These are phyloP conservation scores for Boletellus ananas DNA, from an alignment of 768 basidiomycete genomes.

Conservation along the genomic window DNA sequence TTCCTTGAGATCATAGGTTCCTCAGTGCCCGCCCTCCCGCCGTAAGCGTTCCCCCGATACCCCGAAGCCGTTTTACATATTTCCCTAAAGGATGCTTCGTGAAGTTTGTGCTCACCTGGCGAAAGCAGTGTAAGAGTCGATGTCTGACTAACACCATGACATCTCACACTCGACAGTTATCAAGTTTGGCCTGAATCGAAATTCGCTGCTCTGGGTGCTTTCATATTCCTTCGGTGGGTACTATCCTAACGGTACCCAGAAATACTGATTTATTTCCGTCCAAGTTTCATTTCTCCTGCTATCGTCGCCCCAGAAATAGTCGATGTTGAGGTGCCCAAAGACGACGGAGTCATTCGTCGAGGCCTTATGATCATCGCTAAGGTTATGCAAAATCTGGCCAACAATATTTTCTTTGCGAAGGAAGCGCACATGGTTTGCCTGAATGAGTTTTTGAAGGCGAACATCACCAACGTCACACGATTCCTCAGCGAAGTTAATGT, in stretches of 20 bases:
- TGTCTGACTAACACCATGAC: conserved; percentile 2
- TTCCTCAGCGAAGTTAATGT: conserved; percentile 78
- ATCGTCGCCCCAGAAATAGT: conserved; percentile 82
- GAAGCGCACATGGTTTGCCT: conserved; percentile 81
- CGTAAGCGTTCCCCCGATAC: conserved; percentile 45
- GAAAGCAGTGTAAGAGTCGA: conserved; percentile 60
- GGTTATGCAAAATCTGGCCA: conserved; percentile 89
- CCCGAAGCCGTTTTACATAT: not conserved
- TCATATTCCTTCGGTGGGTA: conserved; percentile 80
- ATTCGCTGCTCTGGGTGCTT: conserved; percentile 81
- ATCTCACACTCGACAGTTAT: conserved; percentile 37
- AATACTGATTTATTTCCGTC: conserved; percentile 3
- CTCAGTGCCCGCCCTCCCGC: conserved; percentile 67
- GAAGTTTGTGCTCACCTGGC: conserved; percentile 84
- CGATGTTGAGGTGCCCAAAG: conserved; percentile 75
- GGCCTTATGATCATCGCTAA: conserved; percentile 87
- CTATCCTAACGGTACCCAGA: not conserved
- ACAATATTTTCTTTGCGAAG: conserved; percentile 91
- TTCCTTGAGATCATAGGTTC: conserved; percentile 73
- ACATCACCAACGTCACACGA: conserved; percentile 69
- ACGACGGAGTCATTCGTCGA: conserved; percentile 58
- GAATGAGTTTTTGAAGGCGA: conserved; percentile 69
- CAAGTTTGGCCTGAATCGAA: conserved; percentile 76
- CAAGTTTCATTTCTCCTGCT: conserved; percentile 86
- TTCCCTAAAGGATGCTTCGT: conserved; percentile 64